Evolutionary conservation across 2,329 filamentous ascomycete species (phyloP).

Genomic region (Colletotrichum musicola): DNA sequence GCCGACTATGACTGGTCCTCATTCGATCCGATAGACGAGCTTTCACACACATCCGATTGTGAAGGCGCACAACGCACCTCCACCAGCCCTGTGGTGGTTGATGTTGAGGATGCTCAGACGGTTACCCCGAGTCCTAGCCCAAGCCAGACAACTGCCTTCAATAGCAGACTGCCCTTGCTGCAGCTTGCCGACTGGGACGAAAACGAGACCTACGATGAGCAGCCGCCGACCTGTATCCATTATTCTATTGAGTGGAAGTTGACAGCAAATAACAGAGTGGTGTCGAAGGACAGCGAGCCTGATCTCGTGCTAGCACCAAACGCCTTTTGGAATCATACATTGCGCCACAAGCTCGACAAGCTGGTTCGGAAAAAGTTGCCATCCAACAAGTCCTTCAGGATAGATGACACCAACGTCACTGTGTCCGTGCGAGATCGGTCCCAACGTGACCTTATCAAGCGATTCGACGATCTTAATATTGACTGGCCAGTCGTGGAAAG

Average conservation of each 20-base stretch:
- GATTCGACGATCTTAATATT: conserved; percentile 45
- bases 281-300: conserved; percentile 46
- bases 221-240: conserved; percentile 42
- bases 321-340: conserved; percentile 36
- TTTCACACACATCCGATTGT: too few relatives aligned
- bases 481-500: conserved; percentile 43
- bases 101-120: too few relatives aligned
- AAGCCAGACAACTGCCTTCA: too few relatives aligned
- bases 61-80: too few relatives aligned
- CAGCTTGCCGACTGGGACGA: too few relatives aligned
- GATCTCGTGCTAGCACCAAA: conserved; percentile 44
- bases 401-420: conserved; percentile 41
- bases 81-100: too few relatives aligned
- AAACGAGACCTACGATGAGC: conserved; percentile 43
- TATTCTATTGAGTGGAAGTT: conserved; percentile 47
- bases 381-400: conserved; percentile 37
- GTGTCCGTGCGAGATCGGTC: conserved; percentile 43
- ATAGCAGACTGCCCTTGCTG: too few relatives aligned
- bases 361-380: conserved; percentile 38
- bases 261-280: conserved; percentile 41
- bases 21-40: too few relatives aligned
- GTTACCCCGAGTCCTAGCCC: too few relatives aligned
- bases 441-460: conserved; percentile 41
- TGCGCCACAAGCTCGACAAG: conserved; percentile 38
- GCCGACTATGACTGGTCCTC: too few relatives aligned